phyloP scores from a whole-genome alignment of 768 basidiomycete genomes.

The Ramaria rubella region DNA sequence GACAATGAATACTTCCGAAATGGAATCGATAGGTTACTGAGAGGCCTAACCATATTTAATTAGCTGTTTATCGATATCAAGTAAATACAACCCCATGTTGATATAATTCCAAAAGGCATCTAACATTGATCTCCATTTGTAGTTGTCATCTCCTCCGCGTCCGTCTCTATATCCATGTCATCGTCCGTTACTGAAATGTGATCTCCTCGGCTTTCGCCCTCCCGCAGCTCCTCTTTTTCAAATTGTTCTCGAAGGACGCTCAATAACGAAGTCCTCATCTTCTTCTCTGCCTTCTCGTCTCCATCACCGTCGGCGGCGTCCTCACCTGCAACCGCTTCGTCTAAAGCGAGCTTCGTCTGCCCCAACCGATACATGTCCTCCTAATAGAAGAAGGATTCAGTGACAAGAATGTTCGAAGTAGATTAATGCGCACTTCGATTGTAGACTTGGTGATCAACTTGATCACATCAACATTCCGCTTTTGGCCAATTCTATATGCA shows the following conservation, averaged over 20 bases:
- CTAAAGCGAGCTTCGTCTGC: conserved; percentile 83
- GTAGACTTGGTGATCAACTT: conserved; percentile 88
- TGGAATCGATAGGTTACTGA: conserved; percentile 69
- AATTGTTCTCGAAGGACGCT: conserved; percentile 78
- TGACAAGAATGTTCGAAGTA: background rate
- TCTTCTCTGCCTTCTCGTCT: conserved; percentile 59
- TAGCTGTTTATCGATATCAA: conserved; percentile 13
- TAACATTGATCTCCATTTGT: background rate
- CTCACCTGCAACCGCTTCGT: conserved; percentile 88
- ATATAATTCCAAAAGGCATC: background rate
- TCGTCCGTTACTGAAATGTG: background rate
- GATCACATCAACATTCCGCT: conserved; percentile 88
- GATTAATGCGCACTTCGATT: conserved; percentile 49
- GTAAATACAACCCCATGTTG: background rate
- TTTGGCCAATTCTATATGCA: conserved; percentile 95
- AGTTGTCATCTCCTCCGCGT: background rate
- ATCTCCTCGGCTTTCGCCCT: conserved; percentile 1
- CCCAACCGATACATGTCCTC: conserved; percentile 93
- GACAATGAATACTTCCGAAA: conserved; percentile 90
- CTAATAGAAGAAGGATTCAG: conserved; percentile 18
- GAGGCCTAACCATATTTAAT: conserved; percentile 46
- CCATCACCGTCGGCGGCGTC: conserved; percentile 40
- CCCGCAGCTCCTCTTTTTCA: conserved; percentile 42
- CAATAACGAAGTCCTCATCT: conserved; percentile 84
- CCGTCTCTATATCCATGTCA: background rate